Evolutionary conservation across 2,329 filamentous ascomycete genomes (phyloP).

Genomic region (Knufia fluminis): DNA sequence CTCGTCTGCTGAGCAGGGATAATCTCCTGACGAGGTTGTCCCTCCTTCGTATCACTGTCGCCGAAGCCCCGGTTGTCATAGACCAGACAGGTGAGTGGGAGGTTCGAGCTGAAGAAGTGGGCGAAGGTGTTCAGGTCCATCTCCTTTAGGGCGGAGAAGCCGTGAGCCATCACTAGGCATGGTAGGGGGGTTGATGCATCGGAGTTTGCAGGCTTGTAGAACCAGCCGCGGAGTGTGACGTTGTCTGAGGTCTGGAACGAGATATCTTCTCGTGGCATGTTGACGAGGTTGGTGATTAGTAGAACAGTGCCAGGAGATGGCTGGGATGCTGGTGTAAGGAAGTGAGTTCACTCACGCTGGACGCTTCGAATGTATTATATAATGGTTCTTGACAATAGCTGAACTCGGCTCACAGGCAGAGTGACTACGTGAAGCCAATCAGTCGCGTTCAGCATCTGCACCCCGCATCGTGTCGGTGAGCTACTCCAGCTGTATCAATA

Average conservation of each 20-base stretch:
- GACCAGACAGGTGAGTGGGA: slow-evolving; percentile 22
- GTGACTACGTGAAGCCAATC: no score
- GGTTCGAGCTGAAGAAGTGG: slow-evolving; percentile 17
- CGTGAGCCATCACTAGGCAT: slow-evolving; percentile 21
- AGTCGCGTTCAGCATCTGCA: no score
- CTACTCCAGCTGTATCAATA: no score
- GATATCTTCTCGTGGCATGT: slow-evolving; percentile 17
- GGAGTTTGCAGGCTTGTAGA: slow-evolving; percentile 16
- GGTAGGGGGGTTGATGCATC: slow-evolving; percentile 12
- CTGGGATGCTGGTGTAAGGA: no score
- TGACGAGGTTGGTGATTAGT: no score
- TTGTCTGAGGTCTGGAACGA: slow-evolving; percentile 21
- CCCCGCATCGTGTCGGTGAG: no score
- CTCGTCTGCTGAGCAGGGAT: slow-evolving; percentile 26
- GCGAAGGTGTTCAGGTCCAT: slow-evolving; percentile 21
- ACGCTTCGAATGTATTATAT: no score
- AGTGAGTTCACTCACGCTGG: no score
- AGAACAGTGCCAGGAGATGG: no score
- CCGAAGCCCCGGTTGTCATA: slow-evolving; percentile 30
- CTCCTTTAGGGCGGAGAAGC: slow-evolving; percentile 22
- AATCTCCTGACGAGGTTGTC: slow-evolving; percentile 28
- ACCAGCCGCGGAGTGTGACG: slow-evolving; percentile 22
- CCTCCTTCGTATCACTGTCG: slow-evolving; percentile 27
- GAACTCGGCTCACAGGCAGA: no score
- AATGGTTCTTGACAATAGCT: no score